These are phyloP conservation scores for Rhinocladiella similis DNA, from an alignment of 2,329 filamentous ascomycete species.

Conservation along the genomic window DNA sequence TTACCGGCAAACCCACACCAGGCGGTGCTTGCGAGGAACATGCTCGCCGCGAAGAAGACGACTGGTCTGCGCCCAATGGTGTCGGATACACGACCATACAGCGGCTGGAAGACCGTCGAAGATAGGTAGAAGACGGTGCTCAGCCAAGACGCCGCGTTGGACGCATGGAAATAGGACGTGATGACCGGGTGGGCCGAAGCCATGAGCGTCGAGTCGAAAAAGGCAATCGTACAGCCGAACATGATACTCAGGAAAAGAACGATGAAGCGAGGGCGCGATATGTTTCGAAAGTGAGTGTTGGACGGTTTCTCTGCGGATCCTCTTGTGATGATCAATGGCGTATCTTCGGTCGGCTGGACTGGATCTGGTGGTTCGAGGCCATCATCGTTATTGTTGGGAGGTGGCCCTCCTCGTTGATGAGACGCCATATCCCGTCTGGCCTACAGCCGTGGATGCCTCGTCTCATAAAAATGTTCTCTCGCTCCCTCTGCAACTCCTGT, in stretches of 20 bases:
- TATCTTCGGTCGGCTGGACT: constrained; percentile 14
- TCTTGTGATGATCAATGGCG: constrained; percentile 10
- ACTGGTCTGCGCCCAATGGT: constrained; percentile 62
- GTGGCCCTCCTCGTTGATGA: neutral
- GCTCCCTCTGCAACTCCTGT: no score
- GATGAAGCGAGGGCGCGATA: constrained; percentile 53
- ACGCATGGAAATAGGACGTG: constrained; percentile 74
- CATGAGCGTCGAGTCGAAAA: constrained; percentile 79
- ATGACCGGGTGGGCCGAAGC: constrained; percentile 79
- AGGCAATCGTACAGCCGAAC: constrained; percentile 56
- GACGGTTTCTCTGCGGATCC: neutral
- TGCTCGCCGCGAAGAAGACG: constrained; percentile 62
- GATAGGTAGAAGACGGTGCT: constrained; percentile 78
- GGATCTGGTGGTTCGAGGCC: neutral
- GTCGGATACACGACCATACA: constrained; percentile 74
- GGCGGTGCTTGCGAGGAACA: constrained; percentile 65
- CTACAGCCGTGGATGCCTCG: no score
- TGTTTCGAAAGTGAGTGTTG: constrained; percentile 19
- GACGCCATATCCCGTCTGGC: no score
- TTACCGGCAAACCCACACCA: constrained; percentile 69
- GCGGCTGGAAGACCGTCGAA: constrained; percentile 72
- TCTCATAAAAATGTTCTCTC: no score
- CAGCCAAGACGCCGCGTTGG: constrained; percentile 79
- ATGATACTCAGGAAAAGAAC: constrained; percentile 62
- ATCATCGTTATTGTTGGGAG: neutral